Conservation (phyloP, 2,329 filamentous ascomycete species). For the Metarhizium anisopliae region DNA sequence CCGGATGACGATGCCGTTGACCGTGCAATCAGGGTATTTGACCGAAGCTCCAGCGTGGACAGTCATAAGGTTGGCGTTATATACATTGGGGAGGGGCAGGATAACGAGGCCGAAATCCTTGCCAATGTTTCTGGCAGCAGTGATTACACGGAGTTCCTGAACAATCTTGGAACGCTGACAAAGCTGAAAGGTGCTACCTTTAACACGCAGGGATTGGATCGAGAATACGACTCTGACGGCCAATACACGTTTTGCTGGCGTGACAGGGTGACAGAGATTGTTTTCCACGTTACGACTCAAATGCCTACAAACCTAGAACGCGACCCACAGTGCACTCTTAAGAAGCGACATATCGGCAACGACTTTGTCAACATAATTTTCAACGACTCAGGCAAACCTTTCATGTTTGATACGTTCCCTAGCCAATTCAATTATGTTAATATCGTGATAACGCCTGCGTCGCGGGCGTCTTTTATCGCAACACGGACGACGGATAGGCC, state of each 20-base stretch:
- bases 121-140: slow-evolving; percentile 77
- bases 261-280: slow-evolving; percentile 86
- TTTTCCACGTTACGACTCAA: slow-evolving; percentile 93
- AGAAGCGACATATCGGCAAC: slow-evolving; percentile 94
- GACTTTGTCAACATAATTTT: slow-evolving; percentile 98
- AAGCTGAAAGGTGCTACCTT: slow-evolving; percentile 74
- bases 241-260: slow-evolving; percentile 90
- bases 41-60: slow-evolving; percentile 82
- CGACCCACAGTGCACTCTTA: slow-evolving; percentile 68
- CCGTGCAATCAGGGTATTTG: slow-evolving; percentile 72
- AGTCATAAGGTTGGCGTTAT: slow-evolving; percentile 93
- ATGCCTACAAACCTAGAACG: slow-evolving; percentile 83
- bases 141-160: slow-evolving; percentile 81
- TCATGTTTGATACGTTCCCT: slow-evolving; percentile 84
- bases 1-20: slow-evolving; percentile 60
- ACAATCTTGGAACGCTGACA: slow-evolving; percentile 72
- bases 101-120: slow-evolving; percentile 72
- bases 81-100: slow-evolving; percentile 85
- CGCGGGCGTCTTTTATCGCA: slow-evolving; percentile 65
- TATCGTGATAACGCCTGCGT: slow-evolving; percentile 88
- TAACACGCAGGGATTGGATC: slow-evolving; percentile 88
- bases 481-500: slow-evolving; percentile 35
- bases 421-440: slow-evolving; percentile 96
- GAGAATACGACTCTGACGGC: slow-evolving; percentile 68
- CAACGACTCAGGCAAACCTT: slow-evolving; percentile 88